Percentiles rank a stretch among this genome's conserved stretches.
These are phyloP conservation scores for Rubroboletus satanas DNA, from an alignment of 768 basidiomycete genomes.

Conservation along the genomic window DNA sequence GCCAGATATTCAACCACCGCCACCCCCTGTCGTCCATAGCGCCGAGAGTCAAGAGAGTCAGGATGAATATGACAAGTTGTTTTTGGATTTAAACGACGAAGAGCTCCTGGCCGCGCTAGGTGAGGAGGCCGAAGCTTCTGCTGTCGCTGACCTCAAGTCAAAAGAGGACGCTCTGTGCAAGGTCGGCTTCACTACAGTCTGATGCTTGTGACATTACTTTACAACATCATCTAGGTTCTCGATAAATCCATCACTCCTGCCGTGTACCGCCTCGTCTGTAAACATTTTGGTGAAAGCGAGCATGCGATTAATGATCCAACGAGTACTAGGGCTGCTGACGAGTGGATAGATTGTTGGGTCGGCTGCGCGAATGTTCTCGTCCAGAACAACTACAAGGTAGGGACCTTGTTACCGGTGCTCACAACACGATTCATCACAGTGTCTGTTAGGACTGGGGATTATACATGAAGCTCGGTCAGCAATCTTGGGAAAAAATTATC, in stretches of 20 bases:
- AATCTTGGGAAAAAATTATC: conserved; percentile 54
- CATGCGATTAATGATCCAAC: conserved; percentile 16
- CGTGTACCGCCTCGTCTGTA: conserved; percentile 52
- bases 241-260: conserved; percentile 46
- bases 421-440: not conserved
- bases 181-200: conserved; percentile 34
- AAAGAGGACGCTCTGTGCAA: conserved; percentile 49
- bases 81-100: conserved; percentile 61
- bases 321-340: conserved; percentile 40
- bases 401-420: conserved; percentile 1
- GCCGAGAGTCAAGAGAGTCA: conserved; percentile 67
- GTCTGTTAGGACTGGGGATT: conserved; percentile 54
- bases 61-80: conserved; percentile 62
- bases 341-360: conserved; percentile 71
- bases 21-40: conserved; percentile 26
- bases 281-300: conserved; percentile 39
- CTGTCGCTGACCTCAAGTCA: conserved; percentile 28
- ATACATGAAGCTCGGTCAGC: conserved; percentile 49
- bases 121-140: conserved; percentile 26
- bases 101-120: conserved; percentile 53
- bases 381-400: conserved; percentile 45
- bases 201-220: not conserved
- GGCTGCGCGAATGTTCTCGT: conserved; percentile 63
- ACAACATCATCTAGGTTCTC: conserved; percentile 39
- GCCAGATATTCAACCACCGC: conserved; percentile 36